A percentile compares a stretch with the other conserved stretches of the same genome.
These are phyloP conservation scores for Hymenoscyphus linearis DNA, from an alignment of 2,329 filamentous ascomycete genomes.

Conservation along the genomic window DNA sequence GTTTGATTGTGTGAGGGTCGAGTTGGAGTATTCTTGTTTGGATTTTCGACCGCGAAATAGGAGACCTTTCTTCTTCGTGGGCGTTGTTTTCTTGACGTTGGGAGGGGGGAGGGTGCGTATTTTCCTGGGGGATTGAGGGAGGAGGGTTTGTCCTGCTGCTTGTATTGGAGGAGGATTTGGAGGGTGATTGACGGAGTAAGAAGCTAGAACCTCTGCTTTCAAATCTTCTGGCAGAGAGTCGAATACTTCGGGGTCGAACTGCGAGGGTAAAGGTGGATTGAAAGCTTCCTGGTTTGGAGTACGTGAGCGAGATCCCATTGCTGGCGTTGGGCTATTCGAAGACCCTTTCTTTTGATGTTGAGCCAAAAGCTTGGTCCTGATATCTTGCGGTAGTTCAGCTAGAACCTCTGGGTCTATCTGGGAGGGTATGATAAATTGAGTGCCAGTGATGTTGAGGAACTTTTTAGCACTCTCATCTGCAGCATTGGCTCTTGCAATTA, in stretches of 20 bases:
- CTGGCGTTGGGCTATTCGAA: constrained; percentile 29
- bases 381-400: constrained; percentile 77
- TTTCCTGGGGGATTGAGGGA: constrained; percentile 49
- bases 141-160: constrained; percentile 27
- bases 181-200: constrained; percentile 45
- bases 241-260: constrained; percentile 81
- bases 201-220: constrained; percentile 73
- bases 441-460: constrained; percentile 74
- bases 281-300: constrained; percentile 17
- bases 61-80: constrained; percentile 58
- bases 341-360: constrained; percentile 39
- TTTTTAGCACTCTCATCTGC: constrained; percentile 51
- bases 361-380: constrained; percentile 67
- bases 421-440: constrained; percentile 85
- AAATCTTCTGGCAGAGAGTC: constrained; percentile 80
- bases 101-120: constrained; percentile 43
- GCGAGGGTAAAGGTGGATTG: constrained; percentile 50
- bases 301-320: constrained; percentile 29
- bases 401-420: constrained; percentile 79
- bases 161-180: neutral
- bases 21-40: constrained; percentile 43
- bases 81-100: constrained; percentile 37
- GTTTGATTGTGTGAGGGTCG: constrained; percentile 66
- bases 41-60: constrained; percentile 35
- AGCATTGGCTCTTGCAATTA: constrained; percentile 43